Evolutionary conservation across 345 rosid species (phyloP).

Genomic region (Melastoma malabathricum): DNA sequence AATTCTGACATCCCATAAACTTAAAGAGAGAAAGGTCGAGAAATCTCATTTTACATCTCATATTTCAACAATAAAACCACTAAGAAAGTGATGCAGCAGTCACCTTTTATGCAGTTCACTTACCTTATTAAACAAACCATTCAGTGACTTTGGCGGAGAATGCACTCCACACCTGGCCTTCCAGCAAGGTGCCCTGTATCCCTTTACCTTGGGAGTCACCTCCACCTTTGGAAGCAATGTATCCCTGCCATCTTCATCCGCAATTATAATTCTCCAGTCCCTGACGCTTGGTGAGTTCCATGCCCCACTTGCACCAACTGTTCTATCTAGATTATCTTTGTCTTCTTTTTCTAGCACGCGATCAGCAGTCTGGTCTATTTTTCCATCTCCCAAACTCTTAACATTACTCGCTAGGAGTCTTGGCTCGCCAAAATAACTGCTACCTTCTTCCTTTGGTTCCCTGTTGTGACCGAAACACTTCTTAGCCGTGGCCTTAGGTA

Average conservation of each 20-base stretch:
- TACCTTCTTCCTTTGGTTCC: conserved; percentile 16
- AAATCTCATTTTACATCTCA: conserved; percentile 3
- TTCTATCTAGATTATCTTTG: conserved; percentile 20
- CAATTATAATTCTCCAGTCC: conserved; percentile 44
- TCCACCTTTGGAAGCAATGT: conserved; percentile 19
- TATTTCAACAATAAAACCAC: not conserved
- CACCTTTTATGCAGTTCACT: not conserved
- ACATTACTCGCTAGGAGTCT: conserved; percentile 14
- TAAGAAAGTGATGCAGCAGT: not conserved
- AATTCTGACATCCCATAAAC: conserved; percentile 9
- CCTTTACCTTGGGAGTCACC: conserved; percentile 62
- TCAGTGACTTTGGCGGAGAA: conserved; percentile 17
- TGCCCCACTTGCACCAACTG: conserved; percentile 35
- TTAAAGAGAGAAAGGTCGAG: not conserved
- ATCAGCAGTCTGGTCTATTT: conserved; percentile 16
- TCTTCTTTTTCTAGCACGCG: conserved; percentile 27
- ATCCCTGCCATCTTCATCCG: conserved; percentile 21
- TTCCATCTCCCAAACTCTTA: conserved; percentile 17
- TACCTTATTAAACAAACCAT: conserved; percentile 40
- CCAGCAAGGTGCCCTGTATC: conserved; percentile 38
- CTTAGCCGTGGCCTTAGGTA: conserved; percentile 11
- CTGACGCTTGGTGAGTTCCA: conserved; percentile 58
- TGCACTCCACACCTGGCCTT: conserved; percentile 38
- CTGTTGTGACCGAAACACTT: conserved; percentile 18
- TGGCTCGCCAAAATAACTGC: conserved; percentile 15